These are phyloP conservation scores for Passiflora organensis DNA, from an alignment of 345 rosid species.

Conservation along the genomic window DNA sequence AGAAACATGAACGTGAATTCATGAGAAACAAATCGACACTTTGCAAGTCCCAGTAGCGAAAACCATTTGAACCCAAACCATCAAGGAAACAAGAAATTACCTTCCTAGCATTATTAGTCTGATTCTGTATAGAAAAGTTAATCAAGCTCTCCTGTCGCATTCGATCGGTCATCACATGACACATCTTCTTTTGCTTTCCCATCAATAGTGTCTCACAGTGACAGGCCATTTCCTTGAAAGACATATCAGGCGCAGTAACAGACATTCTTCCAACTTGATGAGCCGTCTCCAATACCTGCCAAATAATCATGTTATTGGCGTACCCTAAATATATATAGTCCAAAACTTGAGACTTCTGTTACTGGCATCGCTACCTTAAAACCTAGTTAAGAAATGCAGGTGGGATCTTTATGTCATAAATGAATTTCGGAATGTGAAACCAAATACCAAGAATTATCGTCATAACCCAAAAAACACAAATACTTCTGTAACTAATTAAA, in stretches of 20 bases:
- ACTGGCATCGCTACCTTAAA: neutral
- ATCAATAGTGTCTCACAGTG: conserved; percentile 75
- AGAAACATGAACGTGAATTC: too few species aligned
- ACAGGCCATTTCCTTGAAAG: conserved; percentile 79
- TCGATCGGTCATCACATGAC: conserved; percentile 56
- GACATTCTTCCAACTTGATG: conserved; percentile 79
- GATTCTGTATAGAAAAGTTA: conserved; percentile 25
- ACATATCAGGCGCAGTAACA: conserved; percentile 58
- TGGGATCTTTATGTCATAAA: neutral
- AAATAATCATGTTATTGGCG: conserved; percentile 6
- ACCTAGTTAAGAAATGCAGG: neutral
- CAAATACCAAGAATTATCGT: too few species aligned
- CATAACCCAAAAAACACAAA: neutral
- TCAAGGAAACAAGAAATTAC: conserved; percentile 22
- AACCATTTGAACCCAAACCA: conserved; percentile 16
- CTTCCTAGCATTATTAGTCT: conserved; percentile 24
- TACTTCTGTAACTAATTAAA: neutral
- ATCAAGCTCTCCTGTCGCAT: conserved; percentile 47
- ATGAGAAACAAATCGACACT: too few species aligned
- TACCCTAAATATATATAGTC: neutral
- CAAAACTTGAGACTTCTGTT: neutral
- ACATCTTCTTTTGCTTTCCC: conserved; percentile 86
- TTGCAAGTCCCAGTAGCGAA: too few species aligned
- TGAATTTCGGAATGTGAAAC: too few species aligned
- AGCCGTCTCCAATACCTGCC: conserved; percentile 69